A percentile compares a stretch with the other conserved stretches of the same genome.
Conservation (phyloP, 768 basidiomycete genomes). For the Lepiota brunneoincarnata region DNA sequence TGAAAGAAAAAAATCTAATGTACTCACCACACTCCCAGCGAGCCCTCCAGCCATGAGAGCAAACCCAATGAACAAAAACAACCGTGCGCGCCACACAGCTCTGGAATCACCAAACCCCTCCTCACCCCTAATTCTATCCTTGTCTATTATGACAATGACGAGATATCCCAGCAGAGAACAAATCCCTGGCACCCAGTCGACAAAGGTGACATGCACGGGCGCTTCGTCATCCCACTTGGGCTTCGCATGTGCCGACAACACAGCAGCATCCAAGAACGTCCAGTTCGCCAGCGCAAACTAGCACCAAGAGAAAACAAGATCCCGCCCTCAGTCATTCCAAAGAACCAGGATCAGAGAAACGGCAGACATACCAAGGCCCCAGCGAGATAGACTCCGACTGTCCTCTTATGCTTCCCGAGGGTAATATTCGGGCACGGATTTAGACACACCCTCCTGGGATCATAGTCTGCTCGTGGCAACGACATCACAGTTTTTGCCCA, state of each 20-base stretch:
- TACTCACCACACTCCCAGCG: slow-evolving; percentile 92
- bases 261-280: slow-evolving; percentile 91
- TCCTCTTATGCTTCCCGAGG: slow-evolving; percentile 74
- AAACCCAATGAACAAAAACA: slow-evolving; percentile 93
- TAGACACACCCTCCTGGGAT: slow-evolving; percentile 84
- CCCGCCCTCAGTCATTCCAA: not conserved
- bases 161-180: slow-evolving; percentile 91
- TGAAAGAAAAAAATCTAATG: not conserved
- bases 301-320: not conserved
- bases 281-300: slow-evolving; percentile 96
- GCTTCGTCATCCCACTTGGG: slow-evolving; percentile 64
- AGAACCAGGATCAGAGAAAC: not conserved
- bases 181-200: slow-evolving; percentile 98
- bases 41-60: slow-evolving; percentile 97
- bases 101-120: slow-evolving; percentile 78
- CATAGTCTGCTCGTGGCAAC: slow-evolving; percentile 70
- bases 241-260: slow-evolving; percentile 84
- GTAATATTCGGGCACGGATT: slow-evolving; percentile 81
- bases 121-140: slow-evolving; percentile 79
- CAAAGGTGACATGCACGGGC: slow-evolving; percentile 78
- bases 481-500: slow-evolving; percentile 39
- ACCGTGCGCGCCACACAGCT: slow-evolving; percentile 87
- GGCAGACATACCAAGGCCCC: slow-evolving; percentile 77
- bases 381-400: slow-evolving; percentile 86
- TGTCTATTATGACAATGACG: slow-evolving; percentile 92